Evolutionary conservation across 148 eudicot species (phyloP).

Genomic region (Tetragonia tetragonoides): DNA sequence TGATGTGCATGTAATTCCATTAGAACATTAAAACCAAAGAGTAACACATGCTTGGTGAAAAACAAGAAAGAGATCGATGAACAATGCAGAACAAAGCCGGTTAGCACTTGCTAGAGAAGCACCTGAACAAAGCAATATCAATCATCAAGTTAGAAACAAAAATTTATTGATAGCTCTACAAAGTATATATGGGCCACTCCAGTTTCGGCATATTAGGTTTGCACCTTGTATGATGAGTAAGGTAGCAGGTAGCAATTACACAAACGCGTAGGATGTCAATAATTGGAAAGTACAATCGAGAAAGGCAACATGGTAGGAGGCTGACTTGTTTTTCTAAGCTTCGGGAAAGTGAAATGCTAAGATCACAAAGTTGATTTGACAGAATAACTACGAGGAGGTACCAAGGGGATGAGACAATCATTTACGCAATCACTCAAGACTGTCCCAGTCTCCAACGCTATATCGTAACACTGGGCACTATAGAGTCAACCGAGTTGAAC

Average conservation of each 20-base stretch:
- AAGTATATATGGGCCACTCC: neutral
- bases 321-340: neutral
- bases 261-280: neutral
- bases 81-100: neutral
- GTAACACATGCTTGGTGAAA: neutral
- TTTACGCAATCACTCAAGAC: neutral
- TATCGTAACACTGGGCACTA: neutral
- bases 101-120: neutral
- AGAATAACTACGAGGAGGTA: too few relatives aligned
- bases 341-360: neutral
- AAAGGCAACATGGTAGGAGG: neutral
- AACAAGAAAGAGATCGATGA: neutral
- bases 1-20: neutral
- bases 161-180: neutral
- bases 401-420: neutral
- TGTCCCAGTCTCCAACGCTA: neutral
- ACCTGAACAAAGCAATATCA: neutral
- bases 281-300: neutral
- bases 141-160: neutral
- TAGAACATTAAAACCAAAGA: conserved; percentile 3
- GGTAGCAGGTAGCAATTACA: neutral
- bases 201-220: neutral
- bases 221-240: neutral
- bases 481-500: neutral
- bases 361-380: neutral